Conservation (phyloP, 495 filamentous ascomycete species). For the Aspergillus diversus region DNA sequence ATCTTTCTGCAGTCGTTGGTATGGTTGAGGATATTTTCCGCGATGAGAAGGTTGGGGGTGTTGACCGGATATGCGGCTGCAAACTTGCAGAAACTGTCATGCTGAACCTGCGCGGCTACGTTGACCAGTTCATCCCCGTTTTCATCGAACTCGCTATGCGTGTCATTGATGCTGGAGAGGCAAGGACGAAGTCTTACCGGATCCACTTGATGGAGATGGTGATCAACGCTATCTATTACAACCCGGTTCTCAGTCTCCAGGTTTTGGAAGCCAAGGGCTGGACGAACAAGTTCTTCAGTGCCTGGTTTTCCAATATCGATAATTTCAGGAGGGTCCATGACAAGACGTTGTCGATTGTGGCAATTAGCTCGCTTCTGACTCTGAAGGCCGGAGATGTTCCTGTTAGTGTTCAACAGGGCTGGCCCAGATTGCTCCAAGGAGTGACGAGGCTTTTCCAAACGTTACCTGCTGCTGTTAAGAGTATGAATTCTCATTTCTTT, state of each 20-base stretch:
- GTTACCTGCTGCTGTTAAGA: slow-evolving; percentile 81
- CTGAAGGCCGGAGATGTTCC: slow-evolving; percentile 79
- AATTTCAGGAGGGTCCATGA: slow-evolving; percentile 93
- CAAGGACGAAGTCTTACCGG: slow-evolving; percentile 81
- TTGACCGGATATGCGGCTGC: slow-evolving; percentile 98
- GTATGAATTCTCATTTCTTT: slow-evolving; percentile 47
- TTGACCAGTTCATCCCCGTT: slow-evolving; percentile 82
- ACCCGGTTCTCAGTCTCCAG: slow-evolving; percentile 78
- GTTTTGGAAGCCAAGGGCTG: slow-evolving; percentile 86
- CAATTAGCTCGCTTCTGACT: slow-evolving; percentile 82
- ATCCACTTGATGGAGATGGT: slow-evolving; percentile 99
- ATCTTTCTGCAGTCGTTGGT: slow-evolving; percentile 81
- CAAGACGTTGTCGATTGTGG: slow-evolving; percentile 96
- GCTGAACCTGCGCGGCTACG: slow-evolving; percentile 89
- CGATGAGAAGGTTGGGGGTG: slow-evolving; percentile 88
- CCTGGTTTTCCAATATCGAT: slow-evolving; percentile 97
- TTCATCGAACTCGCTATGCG: slow-evolving; percentile 90
- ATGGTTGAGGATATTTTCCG: slow-evolving; percentile 78
- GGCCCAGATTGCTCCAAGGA: slow-evolving; percentile 92
- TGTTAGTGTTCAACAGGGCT: slow-evolving; percentile 86
- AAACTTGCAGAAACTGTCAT: slow-evolving; percentile 97
- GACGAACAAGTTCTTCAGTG: slow-evolving; percentile 99
- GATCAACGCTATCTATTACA: slow-evolving; percentile 98
- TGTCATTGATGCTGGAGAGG: slow-evolving; percentile 70
- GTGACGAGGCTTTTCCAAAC: slow-evolving; percentile 91